Evolutionary conservation across 2,329 filamentous ascomycete genomes (phyloP).

Genomic region (Pezizomycotina sp.): DNA sequence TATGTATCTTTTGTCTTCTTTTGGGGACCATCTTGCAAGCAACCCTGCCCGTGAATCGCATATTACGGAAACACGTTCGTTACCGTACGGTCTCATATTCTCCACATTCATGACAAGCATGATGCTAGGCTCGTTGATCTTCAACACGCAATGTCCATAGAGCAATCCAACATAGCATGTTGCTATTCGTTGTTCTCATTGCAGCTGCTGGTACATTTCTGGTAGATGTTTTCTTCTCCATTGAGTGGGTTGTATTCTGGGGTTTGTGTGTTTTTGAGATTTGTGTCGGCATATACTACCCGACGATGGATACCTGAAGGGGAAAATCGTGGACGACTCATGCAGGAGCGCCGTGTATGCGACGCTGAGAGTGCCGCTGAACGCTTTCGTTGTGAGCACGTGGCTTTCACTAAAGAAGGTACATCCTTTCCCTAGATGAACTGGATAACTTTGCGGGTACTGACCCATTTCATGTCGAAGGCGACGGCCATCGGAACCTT

Average conservation of each 20-base stretch:
- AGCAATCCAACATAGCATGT: conserved; percentile 26
- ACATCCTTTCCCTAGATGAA: too few species aligned
- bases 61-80: too few species aligned
- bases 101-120: conserved; percentile 43
- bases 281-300: conserved; percentile 43
- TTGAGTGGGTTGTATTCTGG: conserved; percentile 37
- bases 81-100: conserved; percentile 39
- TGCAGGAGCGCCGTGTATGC: conserved; percentile 41
- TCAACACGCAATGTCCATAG: conserved; percentile 31
- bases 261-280: conserved; percentile 42
- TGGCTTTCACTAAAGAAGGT: too few species aligned
- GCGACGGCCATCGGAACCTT: too few species aligned
- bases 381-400: conserved; percentile 39
- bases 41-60: conserved; percentile 27
- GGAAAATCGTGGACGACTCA: conserved; percentile 38
- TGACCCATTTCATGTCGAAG: too few species aligned
- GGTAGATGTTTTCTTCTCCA: conserved; percentile 31
- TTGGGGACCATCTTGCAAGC: conserved; percentile 41
- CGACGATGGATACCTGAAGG: too few species aligned
- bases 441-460: too few species aligned
- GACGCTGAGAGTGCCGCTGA: conserved; percentile 42
- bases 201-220: conserved; percentile 30
- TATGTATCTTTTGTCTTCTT: conserved; percentile 49
- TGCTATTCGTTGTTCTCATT: conserved; percentile 31
- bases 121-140: conserved; percentile 42